Conservation (phyloP, 257 asterid species). For the Handroanthus guayacan region DNA sequence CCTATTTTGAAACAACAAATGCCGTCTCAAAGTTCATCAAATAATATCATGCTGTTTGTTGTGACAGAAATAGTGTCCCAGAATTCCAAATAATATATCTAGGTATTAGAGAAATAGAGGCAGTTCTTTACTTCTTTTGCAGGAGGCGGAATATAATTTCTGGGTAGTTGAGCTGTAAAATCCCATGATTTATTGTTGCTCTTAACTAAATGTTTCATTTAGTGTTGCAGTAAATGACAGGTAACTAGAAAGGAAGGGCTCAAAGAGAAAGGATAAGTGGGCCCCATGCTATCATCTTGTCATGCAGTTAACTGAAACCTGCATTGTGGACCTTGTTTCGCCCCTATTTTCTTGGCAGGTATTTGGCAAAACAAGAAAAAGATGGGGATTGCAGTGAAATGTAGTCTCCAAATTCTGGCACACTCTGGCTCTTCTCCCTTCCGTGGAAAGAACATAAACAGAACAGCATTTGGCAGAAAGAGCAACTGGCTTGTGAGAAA, state of each 20-base stretch:
- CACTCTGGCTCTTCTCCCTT: slow-evolving; percentile 44
- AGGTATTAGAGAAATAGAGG: too few species aligned
- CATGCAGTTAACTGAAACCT: slow-evolving; percentile 37
- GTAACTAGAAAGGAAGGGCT: slow-evolving; percentile 8
- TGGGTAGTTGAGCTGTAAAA: too few species aligned
- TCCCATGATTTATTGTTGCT: neutral
- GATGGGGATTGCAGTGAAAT: slow-evolving; percentile 61
- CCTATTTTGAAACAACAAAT: too few species aligned
- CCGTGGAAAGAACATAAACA: slow-evolving; percentile 44
- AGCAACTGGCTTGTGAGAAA: slow-evolving; percentile 40
- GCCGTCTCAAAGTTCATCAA: neutral
- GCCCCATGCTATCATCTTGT: slow-evolving; percentile 52
- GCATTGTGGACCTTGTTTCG: slow-evolving; percentile 44
- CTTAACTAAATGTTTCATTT: neutral
- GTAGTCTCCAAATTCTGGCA: slow-evolving; percentile 61
- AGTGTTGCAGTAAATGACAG: slow-evolving; percentile 17
- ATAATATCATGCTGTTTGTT: too few species aligned
- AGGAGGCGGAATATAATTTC: too few species aligned
- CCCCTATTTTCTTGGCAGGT: slow-evolving; percentile 22
- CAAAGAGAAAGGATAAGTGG: slow-evolving; percentile 57
- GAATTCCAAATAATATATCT: too few species aligned
- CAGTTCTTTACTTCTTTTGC: too few species aligned
- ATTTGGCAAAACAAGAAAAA: slow-evolving; percentile 22
- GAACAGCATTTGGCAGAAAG: slow-evolving; percentile 40
- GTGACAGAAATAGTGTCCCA: neutral